phyloP scores from a whole-genome alignment of 148 eudicot genomes.

The Arctostaphylos glauca region DNA sequence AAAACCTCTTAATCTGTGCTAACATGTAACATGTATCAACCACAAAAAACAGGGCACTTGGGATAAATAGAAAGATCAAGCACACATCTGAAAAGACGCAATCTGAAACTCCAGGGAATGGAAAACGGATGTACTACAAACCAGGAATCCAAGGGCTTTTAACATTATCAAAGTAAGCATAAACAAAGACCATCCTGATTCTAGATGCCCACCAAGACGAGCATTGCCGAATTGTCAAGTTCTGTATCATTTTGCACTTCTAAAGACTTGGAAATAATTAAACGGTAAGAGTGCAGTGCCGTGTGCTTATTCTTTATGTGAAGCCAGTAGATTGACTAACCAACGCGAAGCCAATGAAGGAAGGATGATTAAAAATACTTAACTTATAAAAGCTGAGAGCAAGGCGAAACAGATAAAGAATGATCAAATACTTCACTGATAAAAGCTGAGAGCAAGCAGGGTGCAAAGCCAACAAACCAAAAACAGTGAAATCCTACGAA shows the following conservation, averaged over 20 bases:
- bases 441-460: not conserved
- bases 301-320: not conserved
- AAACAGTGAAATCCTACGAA: not conserved
- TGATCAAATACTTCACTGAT: not conserved
- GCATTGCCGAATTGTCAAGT: not conserved
- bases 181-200: not conserved
- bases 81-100: not conserved
- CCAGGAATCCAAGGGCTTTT: not conserved
- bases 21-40: not conserved
- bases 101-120: not conserved
- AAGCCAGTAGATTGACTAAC: not conserved
- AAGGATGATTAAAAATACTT: no score
- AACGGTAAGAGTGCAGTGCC: not conserved
- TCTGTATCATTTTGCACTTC: not conserved
- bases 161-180: not conserved
- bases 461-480: not conserved
- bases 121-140: not conserved
- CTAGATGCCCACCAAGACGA: not conserved
- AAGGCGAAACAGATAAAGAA: not conserved
- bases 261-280: not conserved
- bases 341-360: not conserved
- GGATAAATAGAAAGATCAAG: not conserved
- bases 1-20: constrained; percentile 19
- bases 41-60: not conserved
- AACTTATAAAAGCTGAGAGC: no score